phyloP scores from a whole-genome alignment of 257 asterid species.

The Scutellaria baicalensis region DNA sequence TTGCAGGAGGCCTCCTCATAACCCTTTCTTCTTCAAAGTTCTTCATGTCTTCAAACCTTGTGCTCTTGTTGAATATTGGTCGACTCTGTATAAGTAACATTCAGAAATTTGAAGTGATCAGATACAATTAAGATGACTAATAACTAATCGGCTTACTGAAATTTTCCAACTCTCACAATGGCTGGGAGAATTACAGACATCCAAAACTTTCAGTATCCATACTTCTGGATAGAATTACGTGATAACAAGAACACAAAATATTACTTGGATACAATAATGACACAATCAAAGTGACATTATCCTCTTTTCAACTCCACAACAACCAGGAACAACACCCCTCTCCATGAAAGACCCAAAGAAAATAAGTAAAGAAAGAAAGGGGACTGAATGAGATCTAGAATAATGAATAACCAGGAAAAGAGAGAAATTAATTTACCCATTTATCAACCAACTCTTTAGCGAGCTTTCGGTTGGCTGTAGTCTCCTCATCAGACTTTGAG shows the following conservation, averaged over 20 bases:
- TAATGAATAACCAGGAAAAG: neutral
- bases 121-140: neutral
- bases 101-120: conserved; percentile 6
- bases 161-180: neutral
- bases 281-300: neutral
- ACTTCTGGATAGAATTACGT: neutral
- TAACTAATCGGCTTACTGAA: neutral
- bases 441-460: conserved; percentile 94
- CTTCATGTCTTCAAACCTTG: conserved; percentile 95
- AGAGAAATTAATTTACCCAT: conserved; percentile 52
- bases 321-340: neutral
- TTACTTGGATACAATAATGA: neutral
- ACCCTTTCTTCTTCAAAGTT: conserved; percentile 62
- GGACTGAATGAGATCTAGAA: neutral
- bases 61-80: conserved; percentile 88
- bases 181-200: neutral
- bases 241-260: neutral
- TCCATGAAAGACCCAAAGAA: neutral
- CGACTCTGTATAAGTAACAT: conserved; percentile 58
- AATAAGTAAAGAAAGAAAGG: neutral
- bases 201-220: neutral
- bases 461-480: conserved; percentile 72
- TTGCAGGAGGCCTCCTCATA: conserved; percentile 52
- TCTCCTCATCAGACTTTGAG: conserved; percentile 86
- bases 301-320: neutral